Evolutionary conservation across 208 protist species (phyloP).

Genomic region (Crithidia bombi): DNA sequence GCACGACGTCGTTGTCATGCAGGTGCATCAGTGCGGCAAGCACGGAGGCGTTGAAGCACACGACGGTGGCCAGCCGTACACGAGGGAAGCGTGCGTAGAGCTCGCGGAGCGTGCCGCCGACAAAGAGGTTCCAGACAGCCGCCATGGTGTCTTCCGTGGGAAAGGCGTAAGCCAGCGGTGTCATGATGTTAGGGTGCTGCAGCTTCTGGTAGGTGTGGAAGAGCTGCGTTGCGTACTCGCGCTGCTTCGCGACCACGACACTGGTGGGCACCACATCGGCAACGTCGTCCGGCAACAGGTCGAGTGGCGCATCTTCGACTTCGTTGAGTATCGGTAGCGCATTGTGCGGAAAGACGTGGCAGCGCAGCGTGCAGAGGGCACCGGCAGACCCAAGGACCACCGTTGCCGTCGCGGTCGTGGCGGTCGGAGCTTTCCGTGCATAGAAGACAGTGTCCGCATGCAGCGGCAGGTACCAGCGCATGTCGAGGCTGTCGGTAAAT

Average conservation of each 20-base stretch:
- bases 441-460: background rate
- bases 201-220: background rate
- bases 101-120: background rate
- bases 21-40: conserved; percentile 58
- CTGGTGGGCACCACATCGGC: no score
- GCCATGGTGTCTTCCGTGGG: background rate
- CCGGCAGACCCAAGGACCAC: no score
- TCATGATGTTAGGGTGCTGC: background rate
- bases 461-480: background rate
- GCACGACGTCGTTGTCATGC: conserved; percentile 50
- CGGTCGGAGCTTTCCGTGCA: background rate
- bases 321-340: no score
- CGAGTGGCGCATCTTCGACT: no score
- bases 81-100: background rate
- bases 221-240: background rate
- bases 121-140: background rate
- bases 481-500: background rate
- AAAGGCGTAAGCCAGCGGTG: background rate
- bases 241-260: background rate
- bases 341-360: no score
- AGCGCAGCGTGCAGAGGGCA: no score
- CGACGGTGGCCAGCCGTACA: conserved; percentile 25
- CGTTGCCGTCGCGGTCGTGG: no score
- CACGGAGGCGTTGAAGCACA: conserved; percentile 51
- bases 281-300: no score